Base-by-base conservation (phyloP, 257 asterid genomes). In the Nicotiana tomentosiformis region DNA sequence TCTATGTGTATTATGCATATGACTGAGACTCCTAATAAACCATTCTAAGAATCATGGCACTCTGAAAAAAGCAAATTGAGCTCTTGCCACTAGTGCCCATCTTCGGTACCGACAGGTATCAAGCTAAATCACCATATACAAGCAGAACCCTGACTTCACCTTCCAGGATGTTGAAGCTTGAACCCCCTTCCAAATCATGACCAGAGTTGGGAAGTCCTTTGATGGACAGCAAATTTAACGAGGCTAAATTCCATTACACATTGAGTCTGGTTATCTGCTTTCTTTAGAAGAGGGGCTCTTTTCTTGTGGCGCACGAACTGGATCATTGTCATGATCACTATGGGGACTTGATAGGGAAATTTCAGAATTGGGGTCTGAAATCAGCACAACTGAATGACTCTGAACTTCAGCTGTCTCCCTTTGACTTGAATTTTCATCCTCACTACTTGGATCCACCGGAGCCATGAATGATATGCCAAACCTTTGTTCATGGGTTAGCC, bases 401-500 rank as follows among this genome's bases (percentile, higher is more conserved):
- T 86, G 88, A 61, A 69, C 89, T 60, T 60, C 86, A 18, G 84
- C 79, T 49, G 78, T 84, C 86, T 85, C 82, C 46, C 82, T 85
- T 60, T 87, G 83, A 60, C 84, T 87, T 79, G 91, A 81, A 82
- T 93, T 74, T 70, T 89, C 90, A 5, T 88, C 88, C 86, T 79
- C 86, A 32, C 26, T 81, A 81, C 66, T 87, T 64, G 86, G 80
- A 37, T 88, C 91, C 12, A 68, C 43, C 29, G 91, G 83, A 81
- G 85, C 77, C 72, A 82, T 84, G 56, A 89, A 92, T 70, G 95
- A 88, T 85, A 96, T 86, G 82, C 97, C 98, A 84, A 86, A 93
- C 87, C 97, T 93, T 90, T 96, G 99, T 37, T 86, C 97, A 57
- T 94, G 91, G 51, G 95, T 93, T 78, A 92, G 90, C 66, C 97